phyloP scores from a whole-genome alignment of 306 rosid genomes.

The Quercus suber region DNA sequence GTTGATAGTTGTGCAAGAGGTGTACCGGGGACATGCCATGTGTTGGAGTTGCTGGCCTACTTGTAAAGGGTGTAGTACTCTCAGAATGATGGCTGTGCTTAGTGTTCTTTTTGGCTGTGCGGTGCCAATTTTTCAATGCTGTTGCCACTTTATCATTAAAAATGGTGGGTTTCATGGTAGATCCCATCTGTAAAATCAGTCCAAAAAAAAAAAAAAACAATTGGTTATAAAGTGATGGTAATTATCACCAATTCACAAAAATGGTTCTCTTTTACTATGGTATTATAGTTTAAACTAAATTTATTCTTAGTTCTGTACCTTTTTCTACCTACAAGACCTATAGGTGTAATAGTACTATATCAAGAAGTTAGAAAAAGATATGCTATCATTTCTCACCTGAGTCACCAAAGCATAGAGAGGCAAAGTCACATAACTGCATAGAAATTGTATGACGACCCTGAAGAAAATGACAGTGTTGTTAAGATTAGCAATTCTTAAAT shows the following conservation, averaged over 20 bases:
- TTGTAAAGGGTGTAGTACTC: slow-evolving; percentile 51
- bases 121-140: slow-evolving; percentile 60
- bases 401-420: slow-evolving; percentile 95
- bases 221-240: not conserved
- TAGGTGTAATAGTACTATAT: not conserved
- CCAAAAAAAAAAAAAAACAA: slow-evolving; percentile 1
- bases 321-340: no score
- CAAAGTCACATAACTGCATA: slow-evolving; percentile 83
- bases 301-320: no score
- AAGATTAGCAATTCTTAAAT: not conserved
- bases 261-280: not conserved
- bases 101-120: slow-evolving; percentile 37
- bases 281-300: not conserved
- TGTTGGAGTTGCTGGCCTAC: slow-evolving; percentile 53
- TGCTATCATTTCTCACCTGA: slow-evolving; percentile 44
- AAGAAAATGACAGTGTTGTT: slow-evolving; percentile 19
- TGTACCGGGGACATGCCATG: slow-evolving; percentile 64
- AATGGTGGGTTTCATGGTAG: slow-evolving; percentile 60
- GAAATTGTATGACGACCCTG: slow-evolving; percentile 68
- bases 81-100: slow-evolving; percentile 34
- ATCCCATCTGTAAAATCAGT: slow-evolving; percentile 52
- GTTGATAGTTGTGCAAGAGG: slow-evolving; percentile 43
- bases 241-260: not conserved
- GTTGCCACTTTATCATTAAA: slow-evolving; percentile 54
- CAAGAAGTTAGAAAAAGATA: not conserved